Percentiles rank a stretch among this genome's conserved stretches.
These are phyloP conservation scores for Boletus vermiculosoides DNA, from an alignment of 768 basidiomycete species.

Conservation along the genomic window DNA sequence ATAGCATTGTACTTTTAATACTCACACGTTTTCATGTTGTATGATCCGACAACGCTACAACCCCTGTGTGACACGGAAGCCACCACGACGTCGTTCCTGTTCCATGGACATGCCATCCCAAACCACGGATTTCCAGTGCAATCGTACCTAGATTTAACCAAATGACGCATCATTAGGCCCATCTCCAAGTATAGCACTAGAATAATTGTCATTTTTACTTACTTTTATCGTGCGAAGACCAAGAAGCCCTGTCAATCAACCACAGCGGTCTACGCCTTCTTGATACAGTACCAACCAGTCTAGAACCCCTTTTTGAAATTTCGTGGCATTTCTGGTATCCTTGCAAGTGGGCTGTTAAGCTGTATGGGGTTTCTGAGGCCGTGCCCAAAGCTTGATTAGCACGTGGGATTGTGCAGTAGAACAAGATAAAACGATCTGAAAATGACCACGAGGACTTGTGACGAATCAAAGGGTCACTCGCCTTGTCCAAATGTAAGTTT, in stretches of 20 bases:
- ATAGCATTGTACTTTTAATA: slow-evolving; percentile 11
- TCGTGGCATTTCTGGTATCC: no score
- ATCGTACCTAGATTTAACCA: neutral
- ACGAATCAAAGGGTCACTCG: neutral
- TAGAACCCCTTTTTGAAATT: no score
- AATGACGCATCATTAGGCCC: neutral
- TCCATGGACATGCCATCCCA: neutral
- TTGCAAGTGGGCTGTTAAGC: neutral
- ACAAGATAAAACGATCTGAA: no score
- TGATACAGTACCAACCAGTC: neutral
- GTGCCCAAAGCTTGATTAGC: neutral
- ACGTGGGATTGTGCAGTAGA: neutral
- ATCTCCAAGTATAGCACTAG: neutral
- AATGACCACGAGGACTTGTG: neutral
- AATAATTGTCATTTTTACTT: neutral
- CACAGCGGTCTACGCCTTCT: no score
- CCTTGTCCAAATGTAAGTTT: neutral
- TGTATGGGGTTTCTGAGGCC: slow-evolving; percentile 13
- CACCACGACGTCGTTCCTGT: neutral
- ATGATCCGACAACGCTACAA: slow-evolving; percentile 2
- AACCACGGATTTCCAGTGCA: no score
- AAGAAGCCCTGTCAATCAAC: neutral
- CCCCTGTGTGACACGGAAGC: neutral
- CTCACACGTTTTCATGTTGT: neutral
- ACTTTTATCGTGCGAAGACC: neutral